Evolutionary conservation across 1,139 yeast genomes (phyloP).

Genomic region (Suhomyces kunorum): DNA sequence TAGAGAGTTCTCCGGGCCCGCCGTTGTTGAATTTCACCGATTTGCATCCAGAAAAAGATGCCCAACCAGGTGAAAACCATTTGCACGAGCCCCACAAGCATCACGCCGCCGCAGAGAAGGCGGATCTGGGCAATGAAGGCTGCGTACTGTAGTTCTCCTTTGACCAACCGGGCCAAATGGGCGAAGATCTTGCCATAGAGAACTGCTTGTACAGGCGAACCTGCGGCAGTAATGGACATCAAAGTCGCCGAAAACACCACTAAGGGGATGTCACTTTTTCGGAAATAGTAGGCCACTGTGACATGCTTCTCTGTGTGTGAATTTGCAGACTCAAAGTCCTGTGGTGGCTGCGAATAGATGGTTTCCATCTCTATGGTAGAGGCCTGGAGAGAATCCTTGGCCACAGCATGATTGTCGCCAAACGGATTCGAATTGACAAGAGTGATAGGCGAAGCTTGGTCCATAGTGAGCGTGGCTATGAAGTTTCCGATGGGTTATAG

Average conservation of each 20-base stretch:
- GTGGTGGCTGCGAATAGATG: neutral
- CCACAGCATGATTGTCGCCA: slow-evolving; percentile 1
- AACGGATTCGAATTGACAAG: slow-evolving; percentile 7
- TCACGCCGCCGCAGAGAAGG: slow-evolving; percentile 52
- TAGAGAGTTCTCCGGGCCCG: slow-evolving; percentile 54
- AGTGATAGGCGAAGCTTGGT: neutral
- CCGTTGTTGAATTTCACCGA: slow-evolving; percentile 72
- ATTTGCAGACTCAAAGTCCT: neutral
- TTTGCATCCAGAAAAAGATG: slow-evolving; percentile 60
- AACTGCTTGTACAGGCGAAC: slow-evolving; percentile 64
- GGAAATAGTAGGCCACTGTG: slow-evolving; percentile 30
- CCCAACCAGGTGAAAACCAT: slow-evolving; percentile 57
- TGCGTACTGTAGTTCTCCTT: slow-evolving; percentile 27
- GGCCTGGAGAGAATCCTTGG: neutral
- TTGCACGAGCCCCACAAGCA: slow-evolving; percentile 58
- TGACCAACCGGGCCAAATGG: slow-evolving; percentile 42
- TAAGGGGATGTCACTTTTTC: slow-evolving; percentile 25
- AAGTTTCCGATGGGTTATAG: neutral
- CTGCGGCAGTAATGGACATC: slow-evolving; percentile 46
- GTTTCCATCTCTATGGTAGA: neutral
- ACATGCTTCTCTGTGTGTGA: neutral
- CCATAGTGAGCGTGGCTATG: neutral
- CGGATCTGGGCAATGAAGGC: slow-evolving; percentile 48
- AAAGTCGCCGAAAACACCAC: slow-evolving; percentile 25
- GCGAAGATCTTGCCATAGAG: slow-evolving; percentile 67